Conservation (phyloP, 257 asterid genomes). For the Gentiana dahurica region DNA sequence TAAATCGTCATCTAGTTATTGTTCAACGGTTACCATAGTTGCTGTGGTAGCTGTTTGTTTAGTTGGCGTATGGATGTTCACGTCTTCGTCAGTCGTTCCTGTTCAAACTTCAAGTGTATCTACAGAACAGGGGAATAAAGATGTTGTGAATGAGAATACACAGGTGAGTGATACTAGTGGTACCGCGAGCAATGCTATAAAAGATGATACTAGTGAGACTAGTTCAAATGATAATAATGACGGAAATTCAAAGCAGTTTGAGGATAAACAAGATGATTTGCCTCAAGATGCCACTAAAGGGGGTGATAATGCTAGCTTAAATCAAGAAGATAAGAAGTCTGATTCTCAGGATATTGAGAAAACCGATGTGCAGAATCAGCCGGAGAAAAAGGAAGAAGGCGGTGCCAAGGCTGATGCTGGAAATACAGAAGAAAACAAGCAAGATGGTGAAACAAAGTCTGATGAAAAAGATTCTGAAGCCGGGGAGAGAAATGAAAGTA, state of each 20-base stretch:
- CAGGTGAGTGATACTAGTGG: conserved; percentile 21
- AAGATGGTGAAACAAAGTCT: conserved; percentile 20
- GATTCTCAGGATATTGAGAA: conserved; percentile 24
- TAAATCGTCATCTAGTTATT: conserved; percentile 63
- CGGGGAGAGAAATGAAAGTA: conserved; percentile 25
- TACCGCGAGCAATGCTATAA: conserved; percentile 17
- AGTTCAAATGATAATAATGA: conserved; percentile 29
- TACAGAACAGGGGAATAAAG: conserved; percentile 38
- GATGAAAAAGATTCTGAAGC: conserved; percentile 30
- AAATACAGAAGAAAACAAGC: conserved; percentile 33
- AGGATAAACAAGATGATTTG: conserved; percentile 80
- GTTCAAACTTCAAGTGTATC: conserved; percentile 39
- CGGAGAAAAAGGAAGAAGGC: conserved; percentile 21
- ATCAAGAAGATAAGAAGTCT: conserved; percentile 41
- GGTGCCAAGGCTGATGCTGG: conserved; percentile 14
- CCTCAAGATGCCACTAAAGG: conserved; percentile 90
- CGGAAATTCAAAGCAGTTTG: conserved; percentile 70
- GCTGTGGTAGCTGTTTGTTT: conserved; percentile 84
- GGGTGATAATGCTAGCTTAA: conserved; percentile 26
- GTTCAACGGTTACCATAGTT: conserved; percentile 64
- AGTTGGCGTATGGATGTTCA: conserved; percentile 96
- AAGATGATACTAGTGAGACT: conserved; percentile 22
- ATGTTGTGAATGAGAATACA: conserved; percentile 35
- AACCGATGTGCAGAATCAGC: conserved; percentile 17
- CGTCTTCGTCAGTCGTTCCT: conserved; percentile 71